Conservation (phyloP, 108 stramenopile species). For the Parmales sp. region DNA sequence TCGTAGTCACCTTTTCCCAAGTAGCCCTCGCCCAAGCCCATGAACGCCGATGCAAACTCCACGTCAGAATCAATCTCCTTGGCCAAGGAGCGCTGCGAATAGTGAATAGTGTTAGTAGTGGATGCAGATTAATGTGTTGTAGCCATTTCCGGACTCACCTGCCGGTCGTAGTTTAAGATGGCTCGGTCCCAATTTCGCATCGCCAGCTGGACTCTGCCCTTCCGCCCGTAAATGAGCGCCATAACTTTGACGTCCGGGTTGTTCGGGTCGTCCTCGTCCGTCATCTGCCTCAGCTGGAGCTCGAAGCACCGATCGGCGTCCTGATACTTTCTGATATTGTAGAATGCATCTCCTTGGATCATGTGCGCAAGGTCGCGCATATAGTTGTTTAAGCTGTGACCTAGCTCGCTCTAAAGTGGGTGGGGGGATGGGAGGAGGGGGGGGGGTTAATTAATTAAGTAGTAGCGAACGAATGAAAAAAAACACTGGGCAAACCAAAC, state of each 20-base stretch:
- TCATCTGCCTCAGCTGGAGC: background rate
- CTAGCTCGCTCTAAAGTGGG: no score
- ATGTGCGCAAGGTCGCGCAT: slow-evolving; percentile 5
- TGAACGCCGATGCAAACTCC: slow-evolving; percentile 11
- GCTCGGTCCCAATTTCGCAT: slow-evolving; percentile 9
- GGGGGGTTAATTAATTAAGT: no score
- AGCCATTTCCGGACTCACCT: no score
- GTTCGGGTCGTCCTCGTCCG: slow-evolving; percentile 9
- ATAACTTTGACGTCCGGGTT: slow-evolving; percentile 8
- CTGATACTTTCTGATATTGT: slow-evolving; percentile 3
- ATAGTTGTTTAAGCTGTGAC: background rate
- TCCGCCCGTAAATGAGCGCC: slow-evolving; percentile 13
- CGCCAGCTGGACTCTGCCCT: slow-evolving; percentile 15
- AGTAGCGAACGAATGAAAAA: no score
- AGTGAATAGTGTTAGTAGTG: slow-evolving; percentile 21
- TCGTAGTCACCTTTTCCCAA: slow-evolving; percentile 26
- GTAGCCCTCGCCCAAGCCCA: slow-evolving; percentile 27
- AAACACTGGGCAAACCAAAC: no score
- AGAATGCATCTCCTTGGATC: slow-evolving; percentile 9
- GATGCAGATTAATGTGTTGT: no score
- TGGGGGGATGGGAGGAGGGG: no score
- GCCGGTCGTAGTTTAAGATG: slow-evolving; percentile 15
- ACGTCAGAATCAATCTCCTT: slow-evolving; percentile 20
- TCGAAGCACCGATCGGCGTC: background rate
- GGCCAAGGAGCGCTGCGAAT: slow-evolving; percentile 18